A percentile compares a stretch with the other conserved stretches of the same genome.
Conservation (phyloP, 2,329 filamentous ascomycete genomes). For the Apiospora arundinis region DNA sequence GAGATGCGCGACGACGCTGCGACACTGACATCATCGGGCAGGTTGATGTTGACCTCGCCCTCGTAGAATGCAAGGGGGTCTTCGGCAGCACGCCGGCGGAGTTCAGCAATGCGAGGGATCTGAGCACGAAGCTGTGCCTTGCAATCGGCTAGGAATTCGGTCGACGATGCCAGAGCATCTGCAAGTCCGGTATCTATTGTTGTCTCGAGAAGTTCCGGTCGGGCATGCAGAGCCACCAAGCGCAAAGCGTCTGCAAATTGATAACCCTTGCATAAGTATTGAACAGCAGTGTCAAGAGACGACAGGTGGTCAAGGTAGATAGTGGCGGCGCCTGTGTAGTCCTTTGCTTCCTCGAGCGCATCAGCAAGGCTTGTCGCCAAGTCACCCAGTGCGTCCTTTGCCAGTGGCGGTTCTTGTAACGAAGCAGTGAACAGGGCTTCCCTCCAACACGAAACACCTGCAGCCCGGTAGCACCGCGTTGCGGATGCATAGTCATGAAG, state of each 20-base stretch:
- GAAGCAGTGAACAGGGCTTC: constrained; percentile 85
- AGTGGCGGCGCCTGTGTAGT: constrained; percentile 79
- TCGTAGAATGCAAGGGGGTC: constrained; percentile 92
- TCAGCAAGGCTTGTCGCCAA: constrained; percentile 80
- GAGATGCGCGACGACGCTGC: constrained; percentile 81
- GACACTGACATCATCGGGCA: constrained; percentile 91
- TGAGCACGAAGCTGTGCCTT: constrained; percentile 84
- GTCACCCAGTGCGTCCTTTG: constrained; percentile 63
- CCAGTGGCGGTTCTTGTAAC: constrained; percentile 66
- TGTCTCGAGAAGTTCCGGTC: constrained; percentile 66
- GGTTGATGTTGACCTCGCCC: constrained; percentile 72
- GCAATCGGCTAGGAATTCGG: constrained; percentile 93
- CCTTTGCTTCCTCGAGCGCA: constrained; percentile 81
- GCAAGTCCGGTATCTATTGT: constrained; percentile 80
- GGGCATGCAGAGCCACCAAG: constrained; percentile 66
- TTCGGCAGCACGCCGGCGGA: constrained; percentile 79
- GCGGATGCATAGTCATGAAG: constrained; percentile 76
- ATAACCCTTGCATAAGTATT: constrained; percentile 85
- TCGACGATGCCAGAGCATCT: constrained; percentile 81
- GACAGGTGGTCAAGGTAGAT: constrained; percentile 83
- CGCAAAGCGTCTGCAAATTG: constrained; percentile 90
- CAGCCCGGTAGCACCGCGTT: constrained; percentile 82
- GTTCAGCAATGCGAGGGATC: constrained; percentile 82
- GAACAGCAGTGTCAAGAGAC: constrained; percentile 73
- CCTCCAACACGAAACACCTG: constrained; percentile 80